Evolutionary conservation across 768 basidiomycete species (phyloP), one percentile per base, ranked within the genome.

Genomic region (Trametes cubensis): DNA sequence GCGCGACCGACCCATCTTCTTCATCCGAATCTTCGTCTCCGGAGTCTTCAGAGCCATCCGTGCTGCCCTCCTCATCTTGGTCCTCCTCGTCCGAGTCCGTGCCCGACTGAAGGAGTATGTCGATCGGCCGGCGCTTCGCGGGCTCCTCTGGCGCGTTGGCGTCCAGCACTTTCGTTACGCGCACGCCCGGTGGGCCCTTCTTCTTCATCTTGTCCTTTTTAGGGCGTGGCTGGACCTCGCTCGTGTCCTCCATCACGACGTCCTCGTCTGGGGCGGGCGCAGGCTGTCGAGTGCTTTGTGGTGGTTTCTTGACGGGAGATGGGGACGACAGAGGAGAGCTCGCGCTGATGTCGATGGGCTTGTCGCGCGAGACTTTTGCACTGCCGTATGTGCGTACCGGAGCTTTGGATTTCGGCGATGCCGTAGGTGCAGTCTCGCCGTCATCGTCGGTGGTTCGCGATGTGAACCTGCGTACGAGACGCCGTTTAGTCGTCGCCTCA

Each of bases 1-100:
- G 74, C 6, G 69, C 74, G 21, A 74, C 78, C 4, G 72, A 80
- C n/a, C 69, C 69, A 1, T 71, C 74, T 26, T 77, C 80, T 18
- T 71, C 76, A 28, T 69, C 71, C 4, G 61, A 66, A 14, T 57
- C 64, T 38, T 56, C 72, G 34, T 73, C 76, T 62, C 72, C 75
- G 21, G 73, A 77, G 21, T 71, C 74, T 7, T 66, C 69, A 14
- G 63, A 73, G 23, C 70, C 73, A 13, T 73, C 73, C 17, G 67
- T 72, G 11, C 58, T 67, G 21, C 68, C 75, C 21, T 73, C 73
- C 34, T 74, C 75, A 3, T 73, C 72, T 11, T 72, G 71, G 1
- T 66, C 69, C 6, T 65, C 72, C 14, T 58, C 55, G 38, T 54
- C 57, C 7, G 61, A 56, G 47, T 57, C 58, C 14, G 64, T 53